Evolutionary conservation across 805 yeast genomes (phyloP), one percentile per base, ranked within the genome.

Genomic region (Pichia manshurica): DNA sequence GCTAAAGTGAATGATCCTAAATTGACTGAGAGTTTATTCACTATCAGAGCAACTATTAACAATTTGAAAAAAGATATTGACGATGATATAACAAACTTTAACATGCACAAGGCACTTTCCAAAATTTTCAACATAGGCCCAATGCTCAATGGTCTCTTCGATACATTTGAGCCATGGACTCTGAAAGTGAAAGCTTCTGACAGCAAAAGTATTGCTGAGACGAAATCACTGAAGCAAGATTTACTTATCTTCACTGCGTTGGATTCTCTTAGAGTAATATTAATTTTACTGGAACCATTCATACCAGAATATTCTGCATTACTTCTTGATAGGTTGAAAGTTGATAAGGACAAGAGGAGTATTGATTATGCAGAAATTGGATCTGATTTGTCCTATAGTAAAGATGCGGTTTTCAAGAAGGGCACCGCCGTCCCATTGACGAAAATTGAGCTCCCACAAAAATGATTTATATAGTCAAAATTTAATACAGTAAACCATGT

Each of bases 161-260:
- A 87, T 58, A 68, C 64, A 1, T 66, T 79, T 5, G 82, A 80
- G 56, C 97, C 97, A 0, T 91, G 98, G 98, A 63, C 67, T 8
- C 66, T 71, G 43, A 68, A 67, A 20, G 63, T 63, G 8, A 54
- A 55, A 15, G 48, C 48, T 5, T 62, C 61, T 4, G 59, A 56
- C 25, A 10, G 39, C 3, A 44, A 46, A 1, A 42, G 20, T 2
- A 41, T 25, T 21, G 36, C 39, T 5, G 40, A 51, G 3, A 3
- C 36, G 19, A 53, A 53, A 16, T 39, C 50, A 7, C 31, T 56
- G 6, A 52, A 53, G 20, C 81, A 74, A 53, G 84, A 81, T 61
- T 66, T 74, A 39, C 73, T 80, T 13, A 78, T 90, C 2, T 79
- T 75, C 51, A 58, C 77, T 8, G 83, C 87, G 0, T 75, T 86